Evolutionary conservation across 169 alveolate genomes (phyloP), one percentile per base, ranked within the genome.

Genomic region (Ichthyophthirius multifiliis): DNA sequence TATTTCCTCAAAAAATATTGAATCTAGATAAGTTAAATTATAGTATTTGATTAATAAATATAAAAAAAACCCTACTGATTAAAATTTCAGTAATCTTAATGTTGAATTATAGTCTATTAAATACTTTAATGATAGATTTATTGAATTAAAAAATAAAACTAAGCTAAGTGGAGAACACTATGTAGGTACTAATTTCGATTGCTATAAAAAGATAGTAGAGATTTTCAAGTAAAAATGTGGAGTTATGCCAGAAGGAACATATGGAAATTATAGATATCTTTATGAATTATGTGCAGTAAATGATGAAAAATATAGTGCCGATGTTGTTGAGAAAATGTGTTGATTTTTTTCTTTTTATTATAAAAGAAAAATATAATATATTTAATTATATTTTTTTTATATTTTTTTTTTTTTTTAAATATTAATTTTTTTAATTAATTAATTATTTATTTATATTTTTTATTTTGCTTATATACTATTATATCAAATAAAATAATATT

Each of bases 201-300:
- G 92, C 88, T 73, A 77, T 74, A 75, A 63, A 62, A 23, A 73
- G 3, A 47, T 83, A 10, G 71, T 83, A 18, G 74, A 37, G 35
- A 18, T 35, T 0, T 87, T 76, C 77, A 75, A 83, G 20, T 15
- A 44, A 2, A 43, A 37, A 45, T 87, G 92, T 65, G 89, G 87
- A 32, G 43, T 43, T 20, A 16, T 34, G 34, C 71, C 71, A 27
- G 71, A 55, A 20, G 23, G 43, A 4, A 13, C 23, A 55, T 27
- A 10, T n/a, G 12, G 32, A 12, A 39, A 39, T 0, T 55, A 27
- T 23, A 55, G 71, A 27, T 23, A 55, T 55, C 31, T 55, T 10
- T 55, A 55, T 55, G 39, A 55, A 4, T 15, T 20, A 4, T 55
- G 71, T 18, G 34, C 32, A n/a, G n/a, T n/a, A n/a, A n/a, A n/a